Percentiles rank a stretch among this genome's conserved stretches.
Evolutionary conservation across 768 basidiomycete genomes (phyloP).

Genomic region (Boletus sp.): DNA sequence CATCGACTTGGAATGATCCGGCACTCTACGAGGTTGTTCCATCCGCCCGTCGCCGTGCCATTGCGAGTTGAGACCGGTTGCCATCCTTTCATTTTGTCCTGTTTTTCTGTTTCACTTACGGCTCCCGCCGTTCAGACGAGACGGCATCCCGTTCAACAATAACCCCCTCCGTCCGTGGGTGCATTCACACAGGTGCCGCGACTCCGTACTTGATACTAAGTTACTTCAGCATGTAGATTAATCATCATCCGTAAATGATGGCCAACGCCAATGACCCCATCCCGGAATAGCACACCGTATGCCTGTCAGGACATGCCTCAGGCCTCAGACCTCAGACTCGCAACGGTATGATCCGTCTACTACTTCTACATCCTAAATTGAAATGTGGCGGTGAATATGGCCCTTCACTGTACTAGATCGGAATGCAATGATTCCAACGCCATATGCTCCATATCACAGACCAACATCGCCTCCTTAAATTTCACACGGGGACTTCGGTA

Average conservation of each 20-base stretch:
- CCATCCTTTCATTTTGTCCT: background rate
- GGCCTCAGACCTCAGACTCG: too few species aligned
- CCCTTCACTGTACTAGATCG: too few species aligned
- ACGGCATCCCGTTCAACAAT: background rate
- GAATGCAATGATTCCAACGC: too few species aligned
- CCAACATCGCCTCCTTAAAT: background rate
- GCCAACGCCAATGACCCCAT: background rate
- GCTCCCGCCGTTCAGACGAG: background rate
- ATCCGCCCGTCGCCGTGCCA: background rate
- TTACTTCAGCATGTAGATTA: background rate
- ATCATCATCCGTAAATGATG: background rate
- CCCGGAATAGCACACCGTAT: too few species aligned
- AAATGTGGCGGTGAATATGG: too few species aligned
- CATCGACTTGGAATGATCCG: background rate
- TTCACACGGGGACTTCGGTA: too few species aligned
- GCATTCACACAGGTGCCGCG: background rate
- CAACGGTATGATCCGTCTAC: background rate
- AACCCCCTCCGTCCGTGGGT: background rate
- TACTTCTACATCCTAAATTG: too few species aligned
- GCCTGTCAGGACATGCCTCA: too few species aligned
- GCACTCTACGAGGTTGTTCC: background rate
- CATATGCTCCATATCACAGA: background rate
- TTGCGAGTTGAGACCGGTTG: background rate
- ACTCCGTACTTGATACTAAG: background rate
- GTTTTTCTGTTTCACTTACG: background rate